Conservation (phyloP, 2,329 filamentous ascomycete genomes). For the Chrysoporthe puriensis region DNA sequence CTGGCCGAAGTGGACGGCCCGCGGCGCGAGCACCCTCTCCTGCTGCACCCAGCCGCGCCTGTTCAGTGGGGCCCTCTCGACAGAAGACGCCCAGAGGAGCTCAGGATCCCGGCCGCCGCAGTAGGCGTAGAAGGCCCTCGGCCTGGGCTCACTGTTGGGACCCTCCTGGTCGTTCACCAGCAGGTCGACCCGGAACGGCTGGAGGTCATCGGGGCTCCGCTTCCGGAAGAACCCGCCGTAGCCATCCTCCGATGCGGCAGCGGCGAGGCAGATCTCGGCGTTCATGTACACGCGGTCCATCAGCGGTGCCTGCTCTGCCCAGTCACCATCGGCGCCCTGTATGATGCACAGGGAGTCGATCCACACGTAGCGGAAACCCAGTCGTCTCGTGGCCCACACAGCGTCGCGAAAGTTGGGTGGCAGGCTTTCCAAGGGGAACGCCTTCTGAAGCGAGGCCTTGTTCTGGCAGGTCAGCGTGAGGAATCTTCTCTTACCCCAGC, state of each 20-base stretch:
- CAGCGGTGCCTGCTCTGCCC: slow-evolving; percentile 8
- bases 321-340: slow-evolving; percentile 8
- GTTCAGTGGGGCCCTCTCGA: slow-evolving; percentile 6
- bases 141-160: background rate
- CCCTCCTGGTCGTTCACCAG: background rate
- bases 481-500: slow-evolving; percentile 1
- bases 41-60: slow-evolving; percentile 17
- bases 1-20: slow-evolving; percentile 11
- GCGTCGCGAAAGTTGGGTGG: slow-evolving; percentile 4
- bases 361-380: slow-evolving; percentile 9
- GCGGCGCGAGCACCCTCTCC: slow-evolving; percentile 12
- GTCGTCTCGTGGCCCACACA: background rate
- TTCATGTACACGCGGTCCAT: slow-evolving; percentile 17
- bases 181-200: background rate
- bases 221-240: slow-evolving; percentile 15
- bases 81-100: background rate
- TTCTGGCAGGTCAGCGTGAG: slow-evolving; percentile 7
- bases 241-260: slow-evolving; percentile 1
- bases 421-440: background rate
- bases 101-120: background rate
- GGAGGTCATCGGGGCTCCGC: background rate
- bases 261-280: slow-evolving; percentile 11
- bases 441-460: background rate
- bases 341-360: slow-evolving; percentile 17
- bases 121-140: background rate